phyloP scores from a whole-genome alignment of 2,329 filamentous ascomycete genomes.

The Penicillium verrucosum region DNA sequence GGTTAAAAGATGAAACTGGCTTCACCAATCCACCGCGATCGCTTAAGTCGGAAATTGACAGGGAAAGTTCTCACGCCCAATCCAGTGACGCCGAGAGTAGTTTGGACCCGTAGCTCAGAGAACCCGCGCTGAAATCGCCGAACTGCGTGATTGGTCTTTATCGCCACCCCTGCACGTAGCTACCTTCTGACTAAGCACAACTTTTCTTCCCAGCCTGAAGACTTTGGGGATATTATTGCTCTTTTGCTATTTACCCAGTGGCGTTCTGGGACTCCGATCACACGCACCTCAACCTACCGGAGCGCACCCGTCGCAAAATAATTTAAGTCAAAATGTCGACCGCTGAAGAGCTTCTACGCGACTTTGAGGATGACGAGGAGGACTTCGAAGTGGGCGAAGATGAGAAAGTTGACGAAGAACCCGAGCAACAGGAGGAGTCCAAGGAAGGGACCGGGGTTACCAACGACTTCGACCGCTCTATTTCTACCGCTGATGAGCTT shows the following conservation, averaged over 20 bases:
- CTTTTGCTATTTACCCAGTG: neutral
- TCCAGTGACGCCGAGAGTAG: conserved; percentile 3
- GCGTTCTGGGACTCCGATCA: neutral
- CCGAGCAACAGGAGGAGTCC: conserved; percentile 54
- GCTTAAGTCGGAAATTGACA: neutral
- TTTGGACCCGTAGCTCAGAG: neutral
- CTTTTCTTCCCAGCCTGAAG: conserved; percentile 6
- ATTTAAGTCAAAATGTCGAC: conserved; percentile 66
- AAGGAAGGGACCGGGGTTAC: conserved; percentile 66
- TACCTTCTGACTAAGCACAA: conserved; percentile 20
- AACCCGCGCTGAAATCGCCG: conserved; percentile 16
- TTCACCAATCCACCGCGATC: neutral
- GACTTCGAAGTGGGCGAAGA: conserved; percentile 69
- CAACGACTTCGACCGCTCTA: conserved; percentile 80
- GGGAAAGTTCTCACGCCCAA: conserved; percentile 1
- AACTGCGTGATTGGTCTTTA: conserved; percentile 17
- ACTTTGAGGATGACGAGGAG: conserved; percentile 76
- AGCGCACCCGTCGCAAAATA: neutral
- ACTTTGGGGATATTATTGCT: conserved; percentile 3
- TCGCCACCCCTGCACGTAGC: conserved; percentile 22
- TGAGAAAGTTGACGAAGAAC: conserved; percentile 57
- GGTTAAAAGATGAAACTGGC: neutral
- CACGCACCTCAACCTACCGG: neutral
- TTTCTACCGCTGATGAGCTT: conserved; percentile 89
- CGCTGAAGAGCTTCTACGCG: conserved; percentile 86